Evolutionary conservation across 306 rosid species (phyloP).

Genomic region (Ziziphus jujuba): DNA sequence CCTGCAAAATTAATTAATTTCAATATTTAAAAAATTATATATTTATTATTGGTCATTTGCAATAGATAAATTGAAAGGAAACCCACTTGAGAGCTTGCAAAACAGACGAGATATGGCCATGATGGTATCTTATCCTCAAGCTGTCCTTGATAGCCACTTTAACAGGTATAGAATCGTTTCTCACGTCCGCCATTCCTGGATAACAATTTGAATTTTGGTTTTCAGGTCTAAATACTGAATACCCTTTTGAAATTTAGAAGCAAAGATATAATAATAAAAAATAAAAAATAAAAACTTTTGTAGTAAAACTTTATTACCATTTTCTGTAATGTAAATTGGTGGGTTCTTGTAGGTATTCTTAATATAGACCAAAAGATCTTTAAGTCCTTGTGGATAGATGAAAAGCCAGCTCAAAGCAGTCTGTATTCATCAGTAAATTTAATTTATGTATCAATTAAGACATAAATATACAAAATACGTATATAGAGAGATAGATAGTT

Average conservation of each 20-base stretch:
- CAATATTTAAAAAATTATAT: background rate
- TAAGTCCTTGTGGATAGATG: constrained; percentile 10
- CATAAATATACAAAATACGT: background rate
- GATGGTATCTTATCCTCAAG: constrained; percentile 41
- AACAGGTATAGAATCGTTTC: constrained; percentile 41
- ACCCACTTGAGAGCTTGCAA: constrained; percentile 49
- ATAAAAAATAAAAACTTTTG: background rate
- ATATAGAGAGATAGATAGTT: background rate
- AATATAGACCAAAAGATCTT: background rate
- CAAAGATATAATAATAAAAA: too few species aligned
- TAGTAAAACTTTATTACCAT: background rate
- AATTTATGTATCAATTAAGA: background rate
- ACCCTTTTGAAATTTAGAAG: too few species aligned
- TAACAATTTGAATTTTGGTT: too few species aligned
- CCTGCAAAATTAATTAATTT: constrained; percentile 12
- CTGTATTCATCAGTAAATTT: background rate
- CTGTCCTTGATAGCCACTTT: constrained; percentile 42
- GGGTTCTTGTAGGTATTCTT: constrained; percentile 15
- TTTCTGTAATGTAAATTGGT: background rate
- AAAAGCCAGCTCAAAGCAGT: constrained; percentile 15
- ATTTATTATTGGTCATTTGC: background rate
- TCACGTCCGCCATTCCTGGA: constrained; percentile 8
- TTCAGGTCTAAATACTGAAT: too few species aligned
- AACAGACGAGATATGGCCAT: constrained; percentile 36
- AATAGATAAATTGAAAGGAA: background rate